Percentiles rank a stretch among this genome's conserved stretches.
phyloP scores from a whole-genome alignment of 345 rosid genomes.

The Kandelia obovata region DNA sequence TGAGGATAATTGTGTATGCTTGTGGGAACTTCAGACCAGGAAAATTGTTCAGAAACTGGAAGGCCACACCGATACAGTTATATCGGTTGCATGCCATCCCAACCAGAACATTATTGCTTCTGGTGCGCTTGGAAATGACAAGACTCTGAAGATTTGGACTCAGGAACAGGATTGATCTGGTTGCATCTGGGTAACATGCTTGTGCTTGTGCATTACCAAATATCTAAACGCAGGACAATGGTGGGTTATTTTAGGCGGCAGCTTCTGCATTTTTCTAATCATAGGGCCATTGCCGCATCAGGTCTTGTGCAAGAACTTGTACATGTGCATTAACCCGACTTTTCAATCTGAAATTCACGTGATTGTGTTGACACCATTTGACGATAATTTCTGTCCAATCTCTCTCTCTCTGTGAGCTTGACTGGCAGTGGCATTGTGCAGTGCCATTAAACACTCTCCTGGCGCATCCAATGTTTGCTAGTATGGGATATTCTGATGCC shows the following conservation, averaged over 20 bases:
- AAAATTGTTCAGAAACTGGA: slow-evolving; percentile 84
- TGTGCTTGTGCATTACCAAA: background rate
- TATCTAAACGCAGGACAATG: background rate
- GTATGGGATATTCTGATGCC: no score
- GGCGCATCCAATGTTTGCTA: no score
- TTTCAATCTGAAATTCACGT: background rate
- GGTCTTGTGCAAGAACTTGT: background rate
- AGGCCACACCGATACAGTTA: slow-evolving; percentile 80
- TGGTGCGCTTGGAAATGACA: slow-evolving; percentile 74
- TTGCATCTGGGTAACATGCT: background rate
- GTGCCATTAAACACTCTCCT: no score
- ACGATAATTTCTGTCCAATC: no score
- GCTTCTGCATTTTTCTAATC: background rate
- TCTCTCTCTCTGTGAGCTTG: no score
- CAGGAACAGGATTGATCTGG: slow-evolving; percentile 29
- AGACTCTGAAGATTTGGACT: slow-evolving; percentile 77
- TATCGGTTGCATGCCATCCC: slow-evolving; percentile 85
- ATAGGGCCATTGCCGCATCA: background rate
- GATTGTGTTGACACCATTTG: background rate
- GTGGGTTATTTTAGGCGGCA: background rate
- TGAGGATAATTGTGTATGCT: slow-evolving; percentile 71
- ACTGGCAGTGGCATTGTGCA: no score
- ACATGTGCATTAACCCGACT: background rate
- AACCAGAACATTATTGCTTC: slow-evolving; percentile 79
- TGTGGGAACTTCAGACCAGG: slow-evolving; percentile 89